These are phyloP conservation scores for Gastrolobium villosum DNA, from an alignment of 306 rosid genomes.

Conservation along the genomic window DNA sequence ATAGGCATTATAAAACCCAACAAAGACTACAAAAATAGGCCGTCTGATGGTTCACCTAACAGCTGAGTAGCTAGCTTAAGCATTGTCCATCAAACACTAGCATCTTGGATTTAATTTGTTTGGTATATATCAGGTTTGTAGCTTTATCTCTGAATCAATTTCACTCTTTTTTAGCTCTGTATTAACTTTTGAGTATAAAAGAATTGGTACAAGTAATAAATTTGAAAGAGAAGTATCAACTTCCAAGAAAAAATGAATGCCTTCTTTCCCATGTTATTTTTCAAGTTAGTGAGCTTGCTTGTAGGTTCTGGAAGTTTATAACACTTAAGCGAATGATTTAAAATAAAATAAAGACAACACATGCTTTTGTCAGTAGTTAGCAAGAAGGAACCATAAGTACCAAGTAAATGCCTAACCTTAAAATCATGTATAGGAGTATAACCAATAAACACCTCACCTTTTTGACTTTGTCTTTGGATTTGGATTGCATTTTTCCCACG, in stretches of 20 bases:
- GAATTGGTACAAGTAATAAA: slow-evolving; percentile 11
- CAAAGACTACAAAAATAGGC: slow-evolving; percentile 10
- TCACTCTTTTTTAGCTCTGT: not conserved
- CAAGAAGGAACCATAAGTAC: slow-evolving; percentile 8
- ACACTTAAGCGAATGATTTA: not conserved
- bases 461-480: slow-evolving; percentile 19
- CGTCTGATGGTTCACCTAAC: not conserved
- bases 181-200: not conserved
- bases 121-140: slow-evolving; percentile 11
- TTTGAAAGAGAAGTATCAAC: slow-evolving; percentile 33
- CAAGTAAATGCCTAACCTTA: slow-evolving; percentile 15
- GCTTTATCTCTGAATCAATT: slow-evolving; percentile 1
- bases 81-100: slow-evolving; percentile 8
- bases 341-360: not conserved
- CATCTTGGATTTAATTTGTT: slow-evolving; percentile 26
- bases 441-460: not conserved
- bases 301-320: slow-evolving; percentile 7
- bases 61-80: not conserved
- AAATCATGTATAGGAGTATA: not conserved
- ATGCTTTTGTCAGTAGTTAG: slow-evolving; percentile 22
- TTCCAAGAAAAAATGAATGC: slow-evolving; percentile 5
- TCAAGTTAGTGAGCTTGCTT: slow-evolving; percentile 18
- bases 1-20: not conserved
- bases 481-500: not conserved
- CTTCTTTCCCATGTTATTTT: slow-evolving; percentile 3